Evolutionary conservation across 148 eudicot species (phyloP).

Genomic region (Fagopyrum tataricum): DNA sequence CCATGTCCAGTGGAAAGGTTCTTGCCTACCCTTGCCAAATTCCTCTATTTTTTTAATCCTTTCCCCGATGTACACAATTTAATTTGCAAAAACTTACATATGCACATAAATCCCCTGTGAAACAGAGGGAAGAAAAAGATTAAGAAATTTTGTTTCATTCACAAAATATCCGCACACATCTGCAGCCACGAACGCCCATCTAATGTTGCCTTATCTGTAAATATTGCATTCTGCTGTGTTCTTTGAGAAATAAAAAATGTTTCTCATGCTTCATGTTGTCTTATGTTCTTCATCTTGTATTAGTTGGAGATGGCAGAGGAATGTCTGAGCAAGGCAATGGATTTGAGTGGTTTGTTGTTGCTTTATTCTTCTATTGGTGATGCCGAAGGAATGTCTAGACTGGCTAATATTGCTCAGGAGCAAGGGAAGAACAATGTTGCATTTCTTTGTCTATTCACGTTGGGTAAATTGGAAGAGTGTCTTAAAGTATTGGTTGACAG

Average conservation of each 20-base stretch:
- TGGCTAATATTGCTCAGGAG: conserved; percentile 74
- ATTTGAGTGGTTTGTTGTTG: conserved; percentile 90
- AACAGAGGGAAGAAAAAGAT: not conserved
- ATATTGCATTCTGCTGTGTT: not conserved
- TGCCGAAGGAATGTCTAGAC: conserved; percentile 80
- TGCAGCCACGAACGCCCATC: not conserved
- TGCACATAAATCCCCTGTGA: not conserved
- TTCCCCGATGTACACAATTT: not conserved
- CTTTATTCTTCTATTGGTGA: conserved; percentile 98
- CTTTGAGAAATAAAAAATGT: not conserved
- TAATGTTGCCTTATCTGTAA: not conserved
- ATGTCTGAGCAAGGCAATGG: conserved; percentile 84
- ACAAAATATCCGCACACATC: not conserved
- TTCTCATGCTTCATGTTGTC: conserved; percentile 7
- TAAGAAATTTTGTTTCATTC: not conserved
- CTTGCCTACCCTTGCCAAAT: conserved; percentile 12
- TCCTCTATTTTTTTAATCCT: not conserved
- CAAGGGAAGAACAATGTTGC: conserved; percentile 96
- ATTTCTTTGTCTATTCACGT: conserved; percentile 82
- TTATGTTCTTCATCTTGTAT: conserved; percentile 2
- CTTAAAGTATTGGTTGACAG: conserved; percentile 87
- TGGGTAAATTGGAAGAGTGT: conserved; percentile 97
- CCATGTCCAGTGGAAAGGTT: conserved; percentile 97
- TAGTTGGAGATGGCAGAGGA: conserved; percentile 97
- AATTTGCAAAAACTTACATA: not conserved